Evolutionary conservation across 73 alveolate genomes (phyloP), one percentile per base, ranked within the genome.

Genomic region (Paramecium tetraurelia): DNA sequence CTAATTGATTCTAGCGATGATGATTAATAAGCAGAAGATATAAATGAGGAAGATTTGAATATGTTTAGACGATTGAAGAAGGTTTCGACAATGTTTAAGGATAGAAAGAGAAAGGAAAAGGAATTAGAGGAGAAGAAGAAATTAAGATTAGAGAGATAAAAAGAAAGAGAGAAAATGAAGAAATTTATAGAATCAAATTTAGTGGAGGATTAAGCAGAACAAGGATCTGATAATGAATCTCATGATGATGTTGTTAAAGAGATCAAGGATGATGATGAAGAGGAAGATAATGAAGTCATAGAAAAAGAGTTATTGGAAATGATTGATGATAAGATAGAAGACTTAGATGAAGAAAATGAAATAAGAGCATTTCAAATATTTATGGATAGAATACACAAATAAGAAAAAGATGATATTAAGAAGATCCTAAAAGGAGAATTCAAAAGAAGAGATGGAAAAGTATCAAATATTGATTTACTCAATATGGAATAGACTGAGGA

Each of bases 171-270:
- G 10, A 75, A 75, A 41, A 41, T 75, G 87, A 29, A 31, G 12
- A 75, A 75, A 20, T 75, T 36, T 75, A 38, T 35, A 16, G 59
- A 38, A 41, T 35, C 68, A 2, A 75, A 75, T 75, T 75, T 75
- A n/a, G 59, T 75, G 4, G 87, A 75, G 20, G 22, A 75, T 38
- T 41, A 75, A 75, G 87, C 87, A 38, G 87, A 75, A 36, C 35
- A 38, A 41, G 87, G 87, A 75, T 75, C 87, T 35, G 87, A 75
- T 75, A 75, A 75, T 75, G 87, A 75, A 75, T 75, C 58, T 35
- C 87, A 75, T 75, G 87, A 75, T 75, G 87, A 75, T 75, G 87
- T 75, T 14, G 68, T 75, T 16, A 75, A 75, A 41, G 35, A 75
- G 16, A 75, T 75, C 6, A 29, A 38, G 11, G 58, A 35, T 35